Evolutionary conservation across 106 monocot genomes (phyloP), one percentile per base, ranked within the genome.

Genomic region (Dendrobium catenatum): DNA sequence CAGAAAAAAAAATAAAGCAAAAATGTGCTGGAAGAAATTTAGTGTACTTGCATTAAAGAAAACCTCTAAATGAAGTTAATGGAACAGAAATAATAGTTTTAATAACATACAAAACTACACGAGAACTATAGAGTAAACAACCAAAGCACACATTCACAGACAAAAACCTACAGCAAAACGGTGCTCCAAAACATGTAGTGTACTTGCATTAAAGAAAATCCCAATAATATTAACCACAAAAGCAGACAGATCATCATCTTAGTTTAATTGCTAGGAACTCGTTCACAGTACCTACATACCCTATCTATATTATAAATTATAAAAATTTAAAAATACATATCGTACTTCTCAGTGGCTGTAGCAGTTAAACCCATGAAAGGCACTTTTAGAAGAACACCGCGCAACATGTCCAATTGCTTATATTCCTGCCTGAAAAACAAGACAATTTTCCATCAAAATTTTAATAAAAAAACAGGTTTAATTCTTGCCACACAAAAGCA

Each of bases 291-390:
- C 43, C 74, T 44, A 74, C 43, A 74, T 74, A 18, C 43, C 43
- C 6, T 74, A 44, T 20, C 9, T 20, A n/a, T 73, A 73, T 17
- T 73, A 73, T 42, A 73, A 68, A 42, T 19, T 37, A 37, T 37
- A 37, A 37, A 37, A 74, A 44, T 44, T 20, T n/a, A 74, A 51
- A 20, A 24, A 74, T 18, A 61, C 18, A 26, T 78, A 16, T 5
- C 84, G 33, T 91, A 98, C 97, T 89, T 94, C 79, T 87, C 85
- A 26, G 99, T 95, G 17, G 99, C 99, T 43, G 99, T 99, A 66
- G 99, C 99, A 81, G 99, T 99, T 81, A 99, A 87, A 64, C 87
- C 91, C 49, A 99, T 75, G 76, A 99, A 95, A 80, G 99, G 99
- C 2, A 99, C 87, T 83, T 80, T 75, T 51, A 55, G 44, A 80